These are phyloP conservation scores for Raddia distichophylla DNA, from an alignment of 176 grass and related monocot genomes.

Conservation along the genomic window DNA sequence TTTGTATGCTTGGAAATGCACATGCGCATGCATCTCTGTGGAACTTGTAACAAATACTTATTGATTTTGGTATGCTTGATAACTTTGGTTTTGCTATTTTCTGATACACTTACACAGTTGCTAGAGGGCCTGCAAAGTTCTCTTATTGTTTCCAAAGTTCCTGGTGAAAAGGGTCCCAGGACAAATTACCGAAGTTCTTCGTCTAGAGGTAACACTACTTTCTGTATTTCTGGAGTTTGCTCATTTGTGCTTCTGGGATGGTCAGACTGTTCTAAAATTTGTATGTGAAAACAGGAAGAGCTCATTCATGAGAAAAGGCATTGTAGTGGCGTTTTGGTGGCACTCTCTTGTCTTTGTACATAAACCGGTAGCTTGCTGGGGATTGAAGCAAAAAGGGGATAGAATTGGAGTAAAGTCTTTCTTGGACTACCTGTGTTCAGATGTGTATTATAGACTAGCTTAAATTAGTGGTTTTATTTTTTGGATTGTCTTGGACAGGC, in stretches of 20 bases:
- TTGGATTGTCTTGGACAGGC: constrained; percentile 13
- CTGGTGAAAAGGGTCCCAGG: constrained; percentile 71
- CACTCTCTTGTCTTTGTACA: constrained; percentile 58
- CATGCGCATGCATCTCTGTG: neutral
- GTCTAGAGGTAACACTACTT: constrained; percentile 65
- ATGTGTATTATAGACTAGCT: constrained; percentile 83
- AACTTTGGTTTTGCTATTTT: constrained; percentile 33
- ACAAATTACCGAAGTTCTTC: constrained; percentile 51
- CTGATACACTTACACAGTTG: constrained; percentile 59
- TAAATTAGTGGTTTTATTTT: constrained; percentile 54
- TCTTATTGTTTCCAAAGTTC: constrained; percentile 77
- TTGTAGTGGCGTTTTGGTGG: constrained; percentile 19
- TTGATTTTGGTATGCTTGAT: constrained; percentile 5
- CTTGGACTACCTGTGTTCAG: constrained; percentile 48
- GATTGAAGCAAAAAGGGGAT: constrained; percentile 56
- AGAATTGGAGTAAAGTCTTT: constrained; percentile 57
- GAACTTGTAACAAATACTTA: neutral
- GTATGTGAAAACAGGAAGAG: constrained; percentile 45
- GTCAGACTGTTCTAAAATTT: constrained; percentile 9
- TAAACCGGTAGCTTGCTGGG: constrained; percentile 57
- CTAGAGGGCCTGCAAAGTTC: constrained; percentile 96
- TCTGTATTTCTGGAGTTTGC: neutral
- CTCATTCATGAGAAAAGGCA: constrained; percentile 55
- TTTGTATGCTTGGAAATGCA: neutral
- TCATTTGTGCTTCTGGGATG: constrained; percentile 18